Base-by-base conservation (phyloP, 768 basidiomycete species). In the Fomitopsis pulvina region DNA sequence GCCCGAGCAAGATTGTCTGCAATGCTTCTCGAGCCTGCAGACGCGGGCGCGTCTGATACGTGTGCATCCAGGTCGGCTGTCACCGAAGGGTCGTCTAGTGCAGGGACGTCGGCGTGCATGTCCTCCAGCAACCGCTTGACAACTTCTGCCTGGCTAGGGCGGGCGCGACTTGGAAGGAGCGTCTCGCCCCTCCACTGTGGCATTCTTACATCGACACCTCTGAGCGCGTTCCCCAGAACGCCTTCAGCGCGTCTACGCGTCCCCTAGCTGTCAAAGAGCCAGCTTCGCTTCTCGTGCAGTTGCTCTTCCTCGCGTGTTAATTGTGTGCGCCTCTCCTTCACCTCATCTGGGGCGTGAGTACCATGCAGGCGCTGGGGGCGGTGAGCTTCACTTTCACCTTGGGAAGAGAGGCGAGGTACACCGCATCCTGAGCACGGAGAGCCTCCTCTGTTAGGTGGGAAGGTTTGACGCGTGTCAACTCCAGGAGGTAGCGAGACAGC, bases 1-100 rank as follows among this genome's bases (percentile, higher is more conserved):
- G 79, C 80, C n/a, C 77, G 70, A 6, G 92, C 83, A 5, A 95
- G 68, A 58, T 98, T 92, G 67, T 96, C 98, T 1, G 95, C 90
- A 0, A 84, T 84, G 48, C 82, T 80, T 2, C 75, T 65, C 48
- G 11, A 52, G 53, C 53, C 63, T 56, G n/a, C 46, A 54, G 47
- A 64, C 60, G 39, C 71, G 63, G 56, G 67, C 56, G 27, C 61
- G 63, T 62, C 60, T 4, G 49, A 54, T 27, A 53, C 50, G 2
- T 52, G 34, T 1, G 30, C 56, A 2, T 59, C 63, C 9, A 65
- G 60, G 16, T 61, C 56, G 28, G 50, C 57, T 3, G 18, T 52
- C 28, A 62, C 55, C 8, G 56, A 52, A 9, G 78, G 75, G 10
- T 87, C 77, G 10, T 77, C 68, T 14, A 87, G 71, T 1, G 90